These are phyloP conservation scores for Penicillium ucsense DNA, from an alignment of 495 filamentous ascomycete genomes.

Conservation along the genomic window DNA sequence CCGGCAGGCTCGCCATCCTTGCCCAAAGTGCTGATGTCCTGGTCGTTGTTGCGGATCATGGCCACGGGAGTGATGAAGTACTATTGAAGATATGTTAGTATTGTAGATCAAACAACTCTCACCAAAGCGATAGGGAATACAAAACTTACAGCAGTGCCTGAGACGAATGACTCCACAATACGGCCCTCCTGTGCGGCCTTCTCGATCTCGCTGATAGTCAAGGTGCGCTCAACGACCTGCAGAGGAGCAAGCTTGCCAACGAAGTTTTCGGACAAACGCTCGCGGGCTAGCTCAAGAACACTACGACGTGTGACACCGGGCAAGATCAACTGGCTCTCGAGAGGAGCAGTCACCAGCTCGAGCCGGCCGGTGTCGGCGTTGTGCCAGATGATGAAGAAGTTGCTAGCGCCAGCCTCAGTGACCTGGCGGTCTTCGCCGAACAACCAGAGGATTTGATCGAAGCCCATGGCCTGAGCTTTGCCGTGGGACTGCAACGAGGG, in stretches of 20 bases:
- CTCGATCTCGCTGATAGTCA: conserved; percentile 69
- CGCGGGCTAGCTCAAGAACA: conserved; percentile 61
- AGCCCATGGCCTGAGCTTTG: conserved; percentile 61
- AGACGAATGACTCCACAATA: conserved; percentile 74
- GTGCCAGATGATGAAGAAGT: conserved; percentile 84
- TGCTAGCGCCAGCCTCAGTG: conserved; percentile 85
- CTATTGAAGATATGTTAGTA: conserved; percentile 19
- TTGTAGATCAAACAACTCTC: neutral
- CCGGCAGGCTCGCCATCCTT: conserved; percentile 48
- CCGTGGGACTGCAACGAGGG: conserved; percentile 66
- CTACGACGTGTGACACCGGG: conserved; percentile 75
- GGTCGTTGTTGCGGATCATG: conserved; percentile 60
- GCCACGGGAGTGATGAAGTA: conserved; percentile 74
- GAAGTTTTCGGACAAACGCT: conserved; percentile 37
- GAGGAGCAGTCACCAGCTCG: conserved; percentile 73
- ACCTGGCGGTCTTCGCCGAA: conserved; percentile 65
- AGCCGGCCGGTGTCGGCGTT: conserved; percentile 51
- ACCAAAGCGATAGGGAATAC: neutral
- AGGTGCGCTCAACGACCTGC: conserved; percentile 69
- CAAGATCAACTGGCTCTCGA: conserved; percentile 74
- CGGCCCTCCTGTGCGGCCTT: conserved; percentile 66
- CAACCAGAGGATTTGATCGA: conserved; percentile 86
- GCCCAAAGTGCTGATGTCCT: conserved; percentile 58
- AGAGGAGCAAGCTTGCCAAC: conserved; percentile 41
- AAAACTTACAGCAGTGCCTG: conserved; percentile 69